Percentiles rank a stretch among this genome's conserved stretches.
These are phyloP conservation scores for Wickerhamomyces tratensis DNA, from an alignment of 805 yeast species.

Conservation along the genomic window DNA sequence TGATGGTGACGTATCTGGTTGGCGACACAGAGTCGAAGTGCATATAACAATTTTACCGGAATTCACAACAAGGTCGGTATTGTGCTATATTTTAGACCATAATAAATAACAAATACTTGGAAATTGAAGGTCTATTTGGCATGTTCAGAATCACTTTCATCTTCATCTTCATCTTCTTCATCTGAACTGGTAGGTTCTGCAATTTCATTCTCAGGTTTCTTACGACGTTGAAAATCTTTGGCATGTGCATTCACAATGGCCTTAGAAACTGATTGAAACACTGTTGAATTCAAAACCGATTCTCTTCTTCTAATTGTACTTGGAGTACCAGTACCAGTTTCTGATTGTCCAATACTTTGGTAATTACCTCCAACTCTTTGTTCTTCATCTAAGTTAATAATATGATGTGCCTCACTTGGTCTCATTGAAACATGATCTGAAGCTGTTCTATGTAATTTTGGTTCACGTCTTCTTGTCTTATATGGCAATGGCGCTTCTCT, in stretches of 20 bases:
- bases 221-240: slow-evolving; percentile 60
- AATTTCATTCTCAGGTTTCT: slow-evolving; percentile 9
- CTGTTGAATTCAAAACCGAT: slow-evolving; percentile 12
- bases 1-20: not conserved
- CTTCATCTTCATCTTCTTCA: slow-evolving; percentile 20
- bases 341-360: slow-evolving; percentile 1
- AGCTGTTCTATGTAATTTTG: slow-evolving; percentile 15
- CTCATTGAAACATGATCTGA: not conserved
- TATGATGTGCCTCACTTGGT: not conserved
- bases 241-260: slow-evolving; percentile 70
- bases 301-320: slow-evolving; percentile 11
- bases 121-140: too few species aligned
- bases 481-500: slow-evolving; percentile 85
- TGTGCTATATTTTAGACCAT: too few species aligned
- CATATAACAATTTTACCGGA: too few species aligned
- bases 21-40: not conserved
- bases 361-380: slow-evolving; percentile 1
- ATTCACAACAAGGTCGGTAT: too few species aligned
- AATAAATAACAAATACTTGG: too few species aligned
- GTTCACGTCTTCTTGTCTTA: slow-evolving; percentile 26
- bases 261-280: slow-evolving; percentile 36
- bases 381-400: slow-evolving; percentile 3
- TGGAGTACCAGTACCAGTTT: not conserved
- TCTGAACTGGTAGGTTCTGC: slow-evolving; percentile 13
- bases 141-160: slow-evolving; percentile 19